A percentile compares a stretch with the other conserved stretches of the same genome.
phyloP scores from a whole-genome alignment of 805 yeast species.

The Kazachstania kunashirensis region DNA sequence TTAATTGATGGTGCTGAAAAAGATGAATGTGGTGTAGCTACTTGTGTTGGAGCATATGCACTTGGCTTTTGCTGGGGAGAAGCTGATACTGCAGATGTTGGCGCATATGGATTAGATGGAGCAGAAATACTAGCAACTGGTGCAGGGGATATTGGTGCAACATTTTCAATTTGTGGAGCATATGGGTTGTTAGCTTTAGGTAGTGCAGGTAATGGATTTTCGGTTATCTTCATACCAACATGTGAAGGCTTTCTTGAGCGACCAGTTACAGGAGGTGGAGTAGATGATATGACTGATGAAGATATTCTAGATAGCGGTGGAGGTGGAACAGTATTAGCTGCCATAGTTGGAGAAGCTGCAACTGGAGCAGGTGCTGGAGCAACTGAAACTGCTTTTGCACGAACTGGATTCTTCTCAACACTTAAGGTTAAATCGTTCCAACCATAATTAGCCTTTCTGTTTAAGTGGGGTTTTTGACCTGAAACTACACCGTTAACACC shows the following conservation, averaged over 20 bases:
- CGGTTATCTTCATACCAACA: too few relatives aligned
- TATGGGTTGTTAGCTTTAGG: conserved; percentile 31
- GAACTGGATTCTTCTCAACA: conserved; percentile 23
- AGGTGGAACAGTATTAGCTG: conserved; percentile 7
- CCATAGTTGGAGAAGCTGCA: conserved; percentile 2
- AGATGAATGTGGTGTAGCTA: neutral
- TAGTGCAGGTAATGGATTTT: conserved; percentile 5
- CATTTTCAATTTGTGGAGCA: conserved; percentile 24
- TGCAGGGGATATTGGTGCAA: conserved; percentile 12
- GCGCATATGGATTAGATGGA: conserved; percentile 5
- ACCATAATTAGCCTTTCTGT: conserved; percentile 30
- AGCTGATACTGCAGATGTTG: neutral
- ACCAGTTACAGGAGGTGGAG: conserved; percentile 17
- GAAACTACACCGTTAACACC: conserved; percentile 22
- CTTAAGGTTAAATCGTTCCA: conserved; percentile 31
- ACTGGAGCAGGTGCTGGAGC: conserved; percentile 21
- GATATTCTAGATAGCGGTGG: conserved; percentile 24
- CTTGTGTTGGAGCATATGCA: conserved; percentile 11
- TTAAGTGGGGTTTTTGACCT: conserved; percentile 30
- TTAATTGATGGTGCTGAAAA: conserved; percentile 1
- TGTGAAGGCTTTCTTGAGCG: conserved; percentile 4
- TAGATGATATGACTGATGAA: conserved; percentile 14
- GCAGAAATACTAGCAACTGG: too few relatives aligned
- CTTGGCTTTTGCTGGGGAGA: neutral
- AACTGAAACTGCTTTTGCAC: conserved; percentile 32